These are phyloP conservation scores for Suhomyces anneliseae DNA, from an alignment of 1,139 yeast species.

Conservation along the genomic window DNA sequence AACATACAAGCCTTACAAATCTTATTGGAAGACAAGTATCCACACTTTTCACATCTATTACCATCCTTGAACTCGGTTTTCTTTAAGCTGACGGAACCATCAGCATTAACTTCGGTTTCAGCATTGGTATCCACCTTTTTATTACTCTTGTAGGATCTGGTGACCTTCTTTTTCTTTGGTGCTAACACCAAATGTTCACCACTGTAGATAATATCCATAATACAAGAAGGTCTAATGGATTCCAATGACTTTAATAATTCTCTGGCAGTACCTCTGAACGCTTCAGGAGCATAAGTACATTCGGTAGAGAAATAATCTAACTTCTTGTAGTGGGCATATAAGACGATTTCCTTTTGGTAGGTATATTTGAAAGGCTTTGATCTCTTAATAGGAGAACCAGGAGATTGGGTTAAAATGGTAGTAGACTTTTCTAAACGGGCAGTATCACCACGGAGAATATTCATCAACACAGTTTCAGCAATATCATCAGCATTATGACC, in stretches of 20 bases:
- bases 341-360: conserved; percentile 94
- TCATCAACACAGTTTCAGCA: conserved; percentile 98
- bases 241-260: conserved; percentile 87
- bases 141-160: conserved; percentile 31
- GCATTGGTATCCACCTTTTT: conserved; percentile 16
- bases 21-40: conserved; percentile 83
- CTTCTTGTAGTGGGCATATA: conserved; percentile 95
- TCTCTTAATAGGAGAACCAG: conserved; percentile 81
- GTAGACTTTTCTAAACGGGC: conserved; percentile 92
- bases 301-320: conserved; percentile 96
- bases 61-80: conserved; percentile 51
- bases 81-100: conserved; percentile 58
- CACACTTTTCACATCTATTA: conserved; percentile 83
- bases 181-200: conserved; percentile 83
- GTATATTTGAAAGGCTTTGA: conserved; percentile 95
- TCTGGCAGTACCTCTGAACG: conserved; percentile 96
- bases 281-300: conserved; percentile 97
- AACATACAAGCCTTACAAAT: conserved; percentile 93
- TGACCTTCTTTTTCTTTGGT: conserved; percentile 47
- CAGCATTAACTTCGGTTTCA: conserved; percentile 55
- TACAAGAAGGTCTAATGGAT: conserved; percentile 87
- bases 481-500: conserved; percentile 99
- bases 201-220: conserved; percentile 89
- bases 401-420: conserved; percentile 74
- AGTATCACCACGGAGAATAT: conserved; percentile 90